Conservation (phyloP, 768 basidiomycete species). For the Rhizopogon vulgaris region DNA sequence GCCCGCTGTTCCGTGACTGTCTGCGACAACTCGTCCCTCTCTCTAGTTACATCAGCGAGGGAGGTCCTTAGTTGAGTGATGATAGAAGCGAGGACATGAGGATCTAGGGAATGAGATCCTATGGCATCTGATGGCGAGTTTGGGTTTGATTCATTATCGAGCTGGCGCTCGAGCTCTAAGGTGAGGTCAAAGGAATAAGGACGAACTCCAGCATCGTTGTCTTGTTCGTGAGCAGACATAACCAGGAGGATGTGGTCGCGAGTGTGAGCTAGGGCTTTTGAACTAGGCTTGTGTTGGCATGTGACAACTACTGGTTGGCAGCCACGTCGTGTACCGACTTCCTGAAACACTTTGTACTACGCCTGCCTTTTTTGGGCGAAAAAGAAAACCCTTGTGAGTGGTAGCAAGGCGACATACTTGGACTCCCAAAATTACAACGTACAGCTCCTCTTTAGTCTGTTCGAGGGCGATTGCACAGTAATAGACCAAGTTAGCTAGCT, state of each 20-base stretch:
- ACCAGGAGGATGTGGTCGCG: not conserved
- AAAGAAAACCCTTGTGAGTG: too few species aligned
- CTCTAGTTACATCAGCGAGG: conserved; percentile 56
- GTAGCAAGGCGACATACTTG: too few species aligned
- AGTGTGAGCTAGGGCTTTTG: conserved; percentile 1
- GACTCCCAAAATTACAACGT: too few species aligned
- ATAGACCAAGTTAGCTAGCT: too few species aligned
- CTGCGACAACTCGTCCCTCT: conserved; percentile 61
- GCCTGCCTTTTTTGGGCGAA: conserved; percentile 5
- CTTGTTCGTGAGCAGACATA: conserved; percentile 25
- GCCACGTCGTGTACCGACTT: conserved; percentile 2
- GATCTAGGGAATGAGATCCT: conserved; percentile 54
- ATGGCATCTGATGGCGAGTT: conserved; percentile 34
- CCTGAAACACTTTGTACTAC: not conserved
- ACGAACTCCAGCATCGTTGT: conserved; percentile 19
- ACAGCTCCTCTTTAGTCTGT: too few species aligned
- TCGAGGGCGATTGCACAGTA: too few species aligned
- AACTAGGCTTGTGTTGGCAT: conserved; percentile 6
- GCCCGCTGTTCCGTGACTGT: conserved; percentile 43
- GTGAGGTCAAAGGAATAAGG: conserved; percentile 66
- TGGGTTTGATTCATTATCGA: conserved; percentile 57
- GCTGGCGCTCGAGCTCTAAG: conserved; percentile 73
- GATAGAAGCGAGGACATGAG: conserved; percentile 70
- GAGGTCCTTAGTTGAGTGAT: conserved; percentile 67
- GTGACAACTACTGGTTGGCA: conserved; percentile 2